phyloP scores from a whole-genome alignment of 306 rosid species.

The Quercus agrifolia region DNA sequence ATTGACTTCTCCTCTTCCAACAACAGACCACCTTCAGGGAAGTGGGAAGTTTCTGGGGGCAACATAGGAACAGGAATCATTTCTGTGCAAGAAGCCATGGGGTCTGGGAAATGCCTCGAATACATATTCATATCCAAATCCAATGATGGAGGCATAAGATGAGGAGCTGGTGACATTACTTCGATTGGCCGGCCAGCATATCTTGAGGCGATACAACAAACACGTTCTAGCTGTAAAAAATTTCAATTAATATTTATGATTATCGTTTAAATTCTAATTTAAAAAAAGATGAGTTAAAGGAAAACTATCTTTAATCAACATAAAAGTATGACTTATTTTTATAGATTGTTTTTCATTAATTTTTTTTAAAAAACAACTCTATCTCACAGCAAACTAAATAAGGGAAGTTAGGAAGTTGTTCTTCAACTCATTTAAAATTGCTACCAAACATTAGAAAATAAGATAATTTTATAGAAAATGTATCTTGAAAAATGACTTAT shows the following conservation, averaged over 20 bases:
- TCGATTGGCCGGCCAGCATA: slow-evolving; percentile 55
- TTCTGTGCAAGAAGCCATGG: slow-evolving; percentile 44
- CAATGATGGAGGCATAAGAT: slow-evolving; percentile 55
- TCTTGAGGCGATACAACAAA: slow-evolving; percentile 67
- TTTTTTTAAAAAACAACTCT: too few species aligned
- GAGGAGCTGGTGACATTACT: slow-evolving; percentile 38
- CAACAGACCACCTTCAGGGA: slow-evolving; percentile 43
- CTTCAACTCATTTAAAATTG: too few species aligned
- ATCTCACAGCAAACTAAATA: too few species aligned
- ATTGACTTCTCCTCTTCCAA: slow-evolving; percentile 73
- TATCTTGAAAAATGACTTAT: too few species aligned
- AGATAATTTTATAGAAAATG: too few species aligned
- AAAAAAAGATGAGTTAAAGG: too few species aligned
- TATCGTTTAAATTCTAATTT: too few species aligned
- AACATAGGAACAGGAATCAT: slow-evolving; percentile 66
- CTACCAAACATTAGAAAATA: too few species aligned
- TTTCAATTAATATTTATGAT: not conserved
- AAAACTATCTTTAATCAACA: too few species aligned
- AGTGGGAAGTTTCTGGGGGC: slow-evolving; percentile 49
- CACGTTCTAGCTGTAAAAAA: slow-evolving; percentile 61
- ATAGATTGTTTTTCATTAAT: too few species aligned
- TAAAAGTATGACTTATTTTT: too few species aligned
- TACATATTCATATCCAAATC: slow-evolving; percentile 87
- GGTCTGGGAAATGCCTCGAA: slow-evolving; percentile 61
- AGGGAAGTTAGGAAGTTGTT: too few species aligned